These are phyloP conservation scores for Stagonosporopsis cucurbitacearum DNA, from an alignment of 2,329 filamentous ascomycete genomes.

Conservation along the genomic window DNA sequence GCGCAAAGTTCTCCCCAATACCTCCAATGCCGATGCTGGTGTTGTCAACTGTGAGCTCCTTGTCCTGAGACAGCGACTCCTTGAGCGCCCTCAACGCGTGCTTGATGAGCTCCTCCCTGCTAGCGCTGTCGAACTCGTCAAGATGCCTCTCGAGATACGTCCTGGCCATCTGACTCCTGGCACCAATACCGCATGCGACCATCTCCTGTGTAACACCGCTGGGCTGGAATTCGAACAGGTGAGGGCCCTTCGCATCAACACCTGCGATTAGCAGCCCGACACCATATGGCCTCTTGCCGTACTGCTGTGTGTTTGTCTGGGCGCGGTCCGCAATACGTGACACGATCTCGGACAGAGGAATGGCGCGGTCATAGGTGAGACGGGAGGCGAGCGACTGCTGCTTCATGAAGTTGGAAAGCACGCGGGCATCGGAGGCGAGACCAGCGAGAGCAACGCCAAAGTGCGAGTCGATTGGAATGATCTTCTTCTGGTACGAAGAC, in stretches of 20 bases:
- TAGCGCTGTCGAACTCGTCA: constrained; percentile 77
- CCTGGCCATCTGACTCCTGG: constrained; percentile 94
- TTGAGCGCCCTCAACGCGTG: constrained; percentile 92
- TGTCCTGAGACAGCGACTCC: constrained; percentile 95
- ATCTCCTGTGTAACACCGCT: constrained; percentile 97
- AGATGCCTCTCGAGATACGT: constrained; percentile 95
- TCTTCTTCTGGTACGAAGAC: constrained; percentile 99
- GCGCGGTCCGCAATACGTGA: constrained; percentile 94
- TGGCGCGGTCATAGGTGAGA: constrained; percentile 92
- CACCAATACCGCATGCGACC: constrained; percentile 93
- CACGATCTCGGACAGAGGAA: constrained; percentile 88
- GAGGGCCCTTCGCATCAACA: constrained; percentile 90
- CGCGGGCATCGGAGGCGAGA: constrained; percentile 95
- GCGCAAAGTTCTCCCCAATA: constrained; percentile 78
- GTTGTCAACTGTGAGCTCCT: constrained; percentile 96
- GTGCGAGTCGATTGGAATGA: constrained; percentile 95
- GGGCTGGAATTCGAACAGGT: constrained; percentile 98
- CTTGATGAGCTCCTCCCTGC: constrained; percentile 83
- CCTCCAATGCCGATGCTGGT: constrained; percentile 90
- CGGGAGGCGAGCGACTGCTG: constrained; percentile 96
- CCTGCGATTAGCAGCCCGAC: constrained; percentile 92
- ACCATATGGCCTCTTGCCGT: constrained; percentile 94
- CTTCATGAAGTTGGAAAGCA: constrained; percentile 99
- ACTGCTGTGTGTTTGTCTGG: constrained; percentile 97
- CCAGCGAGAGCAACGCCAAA: constrained; percentile 95